Evolutionary conservation across 768 basidiomycete species (phyloP), one percentile per base, ranked within the genome.

Genomic region (Pleurotus citrinopileatus): DNA sequence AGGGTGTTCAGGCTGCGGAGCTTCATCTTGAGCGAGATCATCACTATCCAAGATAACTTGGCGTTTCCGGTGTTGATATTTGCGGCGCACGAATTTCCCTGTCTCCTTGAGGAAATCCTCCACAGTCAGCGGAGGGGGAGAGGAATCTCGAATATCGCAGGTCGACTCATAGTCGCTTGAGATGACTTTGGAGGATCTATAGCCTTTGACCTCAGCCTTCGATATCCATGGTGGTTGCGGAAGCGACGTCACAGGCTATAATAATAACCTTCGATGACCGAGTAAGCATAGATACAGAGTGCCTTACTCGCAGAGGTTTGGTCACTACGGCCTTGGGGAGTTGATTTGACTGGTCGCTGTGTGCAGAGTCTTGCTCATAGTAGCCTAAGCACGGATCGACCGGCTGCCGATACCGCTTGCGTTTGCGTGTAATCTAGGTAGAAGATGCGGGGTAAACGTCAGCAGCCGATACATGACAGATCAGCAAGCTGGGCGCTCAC

Each of bases 181-280:
- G n/a, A 12, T 7, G 22, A 25, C 46, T 15, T 23, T 9, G 19
- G 43, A 9, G 10, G 43, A n/a, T 6, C n/a, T 22, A 26, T 23
- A 8, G 23, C 17, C 26, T 15, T 22, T 12, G 5, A 19, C 8
- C 23, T 17, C 15, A 17, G 23, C 28, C 10, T 27, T 27, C 7
- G 29, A 23, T 34, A 37, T 36, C 48, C 48, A 51, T 17, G 48
- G 12, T n/a, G 48, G 48, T 5, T 28, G 19, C 25, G 48, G 48
- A 37, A 36, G 48, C 17, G 29, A 17, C 4, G 48, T 51, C 19
- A 51, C 48, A n/a, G 48, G 48, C 48, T 51, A 26, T 37, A 20
- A 48, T 10, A n/a, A 10, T 7, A 7, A 12, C 19, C 17, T 2
- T 40, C 38, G 8, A 40, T 40, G 17, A 2, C 2, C 12, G 1